Conservation (phyloP, 2,329 filamentous ascomycete species). For the Calonectria pauciramosa region DNA sequence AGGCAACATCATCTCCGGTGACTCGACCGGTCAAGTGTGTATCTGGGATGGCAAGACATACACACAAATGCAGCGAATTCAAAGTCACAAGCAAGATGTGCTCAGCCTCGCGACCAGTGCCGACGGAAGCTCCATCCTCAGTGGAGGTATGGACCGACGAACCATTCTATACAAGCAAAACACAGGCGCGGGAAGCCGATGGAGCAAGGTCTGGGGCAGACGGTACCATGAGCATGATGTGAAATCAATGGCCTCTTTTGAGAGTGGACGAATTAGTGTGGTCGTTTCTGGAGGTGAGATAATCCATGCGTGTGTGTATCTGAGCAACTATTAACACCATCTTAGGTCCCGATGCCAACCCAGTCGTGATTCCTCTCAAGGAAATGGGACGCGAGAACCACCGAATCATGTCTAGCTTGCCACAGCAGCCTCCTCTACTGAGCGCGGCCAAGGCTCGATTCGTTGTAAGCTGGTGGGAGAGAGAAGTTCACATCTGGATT, state of each 20-base stretch:
- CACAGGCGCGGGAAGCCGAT: constrained; percentile 72
- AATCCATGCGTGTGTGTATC: background rate
- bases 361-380: constrained; percentile 82
- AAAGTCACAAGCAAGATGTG: constrained; percentile 90
- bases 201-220: constrained; percentile 88
- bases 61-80: constrained; percentile 86
- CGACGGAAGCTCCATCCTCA: constrained; percentile 86
- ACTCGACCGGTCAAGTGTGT: constrained; percentile 92
- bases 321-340: constrained; percentile 15
- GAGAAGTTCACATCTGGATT: constrained; percentile 87
- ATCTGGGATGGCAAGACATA: constrained; percentile 97
- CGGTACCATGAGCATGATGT: constrained; percentile 95
- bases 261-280: constrained; percentile 85
- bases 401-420: constrained; percentile 84
- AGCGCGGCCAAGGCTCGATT: constrained; percentile 82
- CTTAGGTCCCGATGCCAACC: constrained; percentile 85
- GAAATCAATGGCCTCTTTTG: constrained; percentile 92
- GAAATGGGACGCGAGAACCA: constrained; percentile 86
- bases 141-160: constrained; percentile 90
- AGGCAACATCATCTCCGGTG: constrained; percentile 93
- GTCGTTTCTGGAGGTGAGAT: constrained; percentile 90
- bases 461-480: constrained; percentile 92
- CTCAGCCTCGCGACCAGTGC: constrained; percentile 86
- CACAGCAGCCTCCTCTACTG: constrained; percentile 80
- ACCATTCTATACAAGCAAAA: constrained; percentile 85